A percentile compares a stretch with the other conserved stretches of the same genome.
phyloP scores from a whole-genome alignment of 1,139 yeast genomes.

The Suhomyces taliae region DNA sequence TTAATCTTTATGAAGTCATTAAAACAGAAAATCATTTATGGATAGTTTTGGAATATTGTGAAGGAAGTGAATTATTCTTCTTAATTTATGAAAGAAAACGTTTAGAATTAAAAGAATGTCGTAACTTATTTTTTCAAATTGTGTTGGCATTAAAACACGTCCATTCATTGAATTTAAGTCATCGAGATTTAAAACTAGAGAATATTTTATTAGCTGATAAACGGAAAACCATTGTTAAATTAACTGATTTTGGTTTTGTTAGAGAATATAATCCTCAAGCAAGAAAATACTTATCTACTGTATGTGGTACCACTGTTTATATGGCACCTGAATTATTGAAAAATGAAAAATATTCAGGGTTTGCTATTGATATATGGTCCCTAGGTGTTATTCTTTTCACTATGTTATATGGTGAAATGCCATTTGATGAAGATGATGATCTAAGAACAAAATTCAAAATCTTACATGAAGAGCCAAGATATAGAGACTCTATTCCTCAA shows the following conservation, averaged over 20 bases:
- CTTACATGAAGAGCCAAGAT: conserved; percentile 63
- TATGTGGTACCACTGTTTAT: conserved; percentile 93
- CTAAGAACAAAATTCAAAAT: conserved; percentile 60
- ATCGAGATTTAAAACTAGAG: conserved; percentile 86
- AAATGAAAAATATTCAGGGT: conserved; percentile 74
- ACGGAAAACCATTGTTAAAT: conserved; percentile 56
- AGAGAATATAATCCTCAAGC: conserved; percentile 63
- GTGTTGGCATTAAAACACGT: conserved; percentile 82
- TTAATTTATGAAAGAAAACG: conserved; percentile 60
- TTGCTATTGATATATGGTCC: conserved; percentile 87
- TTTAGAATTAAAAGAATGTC: conserved; percentile 55
- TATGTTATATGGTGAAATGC: conserved; percentile 82
- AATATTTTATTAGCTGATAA: conserved; percentile 76
- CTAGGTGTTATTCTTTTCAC: conserved; percentile 92
- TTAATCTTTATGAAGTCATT: conserved; percentile 81
- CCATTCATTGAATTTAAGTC: conserved; percentile 80
- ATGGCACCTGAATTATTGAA: conserved; percentile 93
- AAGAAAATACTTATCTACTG: conserved; percentile 65
- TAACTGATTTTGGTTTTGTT: conserved; percentile 93
- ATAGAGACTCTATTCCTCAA: conserved; percentile 42
- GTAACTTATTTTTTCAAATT: conserved; percentile 70
- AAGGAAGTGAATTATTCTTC: conserved; percentile 83
- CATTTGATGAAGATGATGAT: conserved; percentile 86
- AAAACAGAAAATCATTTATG: conserved; percentile 78
- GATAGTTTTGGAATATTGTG: conserved; percentile 88